These are phyloP conservation scores for Pestalotiopsis sp. DNA, from an alignment of 2,329 filamentous ascomycete species.

Conservation along the genomic window DNA sequence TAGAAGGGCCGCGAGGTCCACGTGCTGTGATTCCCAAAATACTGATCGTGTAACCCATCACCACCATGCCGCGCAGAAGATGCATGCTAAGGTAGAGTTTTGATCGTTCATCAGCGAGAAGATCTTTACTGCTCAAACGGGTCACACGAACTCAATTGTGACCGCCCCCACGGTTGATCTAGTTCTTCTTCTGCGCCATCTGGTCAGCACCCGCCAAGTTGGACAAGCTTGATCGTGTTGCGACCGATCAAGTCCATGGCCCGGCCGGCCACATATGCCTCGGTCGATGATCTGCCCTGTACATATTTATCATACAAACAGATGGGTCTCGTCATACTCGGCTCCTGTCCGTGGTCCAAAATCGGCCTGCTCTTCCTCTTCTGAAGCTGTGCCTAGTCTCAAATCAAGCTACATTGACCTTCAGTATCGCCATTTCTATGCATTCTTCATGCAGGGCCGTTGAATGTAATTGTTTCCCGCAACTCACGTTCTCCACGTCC, in stretches of 20 bases:
- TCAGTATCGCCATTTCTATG: background rate
- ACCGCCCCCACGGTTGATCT: background rate
- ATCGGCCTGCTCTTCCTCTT: background rate
- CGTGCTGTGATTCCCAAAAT: too few relatives aligned
- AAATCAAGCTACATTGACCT: background rate
- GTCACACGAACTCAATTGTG: background rate
- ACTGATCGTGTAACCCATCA: too few relatives aligned
- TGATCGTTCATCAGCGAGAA: background rate
- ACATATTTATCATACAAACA: background rate
- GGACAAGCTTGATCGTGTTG: background rate
- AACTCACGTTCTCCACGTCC: background rate
- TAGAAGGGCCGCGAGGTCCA: too few relatives aligned
- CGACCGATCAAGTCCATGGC: background rate
- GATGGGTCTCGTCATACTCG: background rate
- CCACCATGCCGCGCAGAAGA: too few relatives aligned
- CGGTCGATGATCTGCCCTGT: background rate
- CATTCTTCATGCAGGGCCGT: background rate
- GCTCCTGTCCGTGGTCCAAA: background rate
- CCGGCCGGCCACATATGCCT: background rate
- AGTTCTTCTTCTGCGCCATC: background rate
- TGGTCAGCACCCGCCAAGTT: background rate
- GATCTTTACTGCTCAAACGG: background rate
- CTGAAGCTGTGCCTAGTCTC: background rate
- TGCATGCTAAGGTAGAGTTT: background rate
- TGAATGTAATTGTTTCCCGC: background rate